Conservation (phyloP, 2,329 filamentous ascomycete genomes). For the Aspergillus puulaauensis region DNA sequence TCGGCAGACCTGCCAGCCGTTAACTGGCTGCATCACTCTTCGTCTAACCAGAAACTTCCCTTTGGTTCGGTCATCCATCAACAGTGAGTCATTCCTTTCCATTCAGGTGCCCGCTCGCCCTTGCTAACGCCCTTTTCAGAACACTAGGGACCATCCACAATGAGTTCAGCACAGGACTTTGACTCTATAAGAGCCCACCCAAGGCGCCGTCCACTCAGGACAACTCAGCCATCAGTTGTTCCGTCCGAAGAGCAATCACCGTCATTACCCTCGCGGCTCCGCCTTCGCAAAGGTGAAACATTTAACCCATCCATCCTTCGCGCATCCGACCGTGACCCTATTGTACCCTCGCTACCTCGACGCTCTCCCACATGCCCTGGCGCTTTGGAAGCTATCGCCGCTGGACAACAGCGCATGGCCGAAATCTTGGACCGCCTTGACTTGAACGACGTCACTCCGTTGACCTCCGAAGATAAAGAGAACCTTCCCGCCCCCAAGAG, state of each 20-base stretch:
- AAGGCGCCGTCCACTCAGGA: slow-evolving; percentile 35
- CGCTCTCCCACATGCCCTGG: slow-evolving; percentile 62
- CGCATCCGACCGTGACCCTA: slow-evolving; percentile 40
- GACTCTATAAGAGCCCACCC: slow-evolving; percentile 16
- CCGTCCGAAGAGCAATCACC: slow-evolving; percentile 21
- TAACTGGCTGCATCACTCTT: slow-evolving; percentile 3
- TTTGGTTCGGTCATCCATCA: slow-evolving; percentile 4
- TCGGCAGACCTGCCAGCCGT: slow-evolving; percentile 1
- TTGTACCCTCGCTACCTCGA: slow-evolving; percentile 53
- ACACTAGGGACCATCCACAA: slow-evolving; percentile 10
- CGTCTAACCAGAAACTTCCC: slow-evolving; percentile 7
- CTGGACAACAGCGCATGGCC: slow-evolving; percentile 67
- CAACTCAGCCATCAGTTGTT: slow-evolving; percentile 27
- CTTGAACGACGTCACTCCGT: slow-evolving; percentile 53
- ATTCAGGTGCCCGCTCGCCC: not conserved
- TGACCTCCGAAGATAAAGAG: slow-evolving; percentile 50
- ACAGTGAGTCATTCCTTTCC: slow-evolving; percentile 11
- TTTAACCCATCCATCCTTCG: slow-evolving; percentile 50
- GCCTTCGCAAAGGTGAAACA: slow-evolving; percentile 70
- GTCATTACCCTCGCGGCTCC: slow-evolving; percentile 34
- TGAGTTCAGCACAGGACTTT: slow-evolving; percentile 10
- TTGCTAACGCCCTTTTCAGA: slow-evolving; percentile 5
- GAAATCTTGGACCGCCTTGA: slow-evolving; percentile 67
- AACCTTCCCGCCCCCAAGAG: slow-evolving; percentile 61
- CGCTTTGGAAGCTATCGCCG: slow-evolving; percentile 66